Base-by-base conservation (phyloP, 805 yeast genomes). In the Lachancea dasiensis region DNA sequence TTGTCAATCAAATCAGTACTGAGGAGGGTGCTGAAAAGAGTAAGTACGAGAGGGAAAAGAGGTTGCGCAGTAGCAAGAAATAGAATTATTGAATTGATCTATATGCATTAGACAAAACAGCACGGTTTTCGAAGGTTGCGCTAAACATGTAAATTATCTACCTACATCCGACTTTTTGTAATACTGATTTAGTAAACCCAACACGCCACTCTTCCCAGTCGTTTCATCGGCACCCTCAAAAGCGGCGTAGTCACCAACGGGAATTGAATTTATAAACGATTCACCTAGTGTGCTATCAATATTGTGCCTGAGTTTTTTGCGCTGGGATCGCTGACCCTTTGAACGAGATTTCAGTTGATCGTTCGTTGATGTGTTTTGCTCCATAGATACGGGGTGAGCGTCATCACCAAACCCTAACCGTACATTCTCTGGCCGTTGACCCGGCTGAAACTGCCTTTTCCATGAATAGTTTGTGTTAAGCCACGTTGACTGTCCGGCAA, bases 21-120 rank as follows among this genome's bases (percentile, higher is more conserved):
- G 87, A 82, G 51, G 97, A 90, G 69, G 97, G 97, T 55, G 85
- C 92, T 4, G 97, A 86, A 57, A 84, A 86, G 71, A 89, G 92
- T 60, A 80, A 79, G 50, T 90, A 90, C 61, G 96, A 87, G 57
- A 73, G 87, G 44, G 97, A 89, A 56, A 83, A 77, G 69, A 77
- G 72, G 57, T 66, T 68, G 44, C 73, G 87, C 52, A 75, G 73
- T 56, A 65, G 69, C 27, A 69, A 69, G 49, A 61, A 25, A 22
- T 28, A 28, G 11, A 18, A 27, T 13, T n/a, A n/a, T n/a, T n/a
- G n/a, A n/a, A n/a, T n/a, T n/a, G n/a, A n/a, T n/a, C n/a, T n/a
- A n/a, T n/a, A n/a, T n/a, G n/a, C n/a, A n/a, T n/a, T n/a, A n/a
- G n/a, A n/a, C n/a, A n/a, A n/a, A n/a, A n/a, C n/a, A n/a, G n/a